phyloP scores from a whole-genome alignment of 2,329 filamentous ascomycete genomes.

The Davidsoniella virescens region DNA sequence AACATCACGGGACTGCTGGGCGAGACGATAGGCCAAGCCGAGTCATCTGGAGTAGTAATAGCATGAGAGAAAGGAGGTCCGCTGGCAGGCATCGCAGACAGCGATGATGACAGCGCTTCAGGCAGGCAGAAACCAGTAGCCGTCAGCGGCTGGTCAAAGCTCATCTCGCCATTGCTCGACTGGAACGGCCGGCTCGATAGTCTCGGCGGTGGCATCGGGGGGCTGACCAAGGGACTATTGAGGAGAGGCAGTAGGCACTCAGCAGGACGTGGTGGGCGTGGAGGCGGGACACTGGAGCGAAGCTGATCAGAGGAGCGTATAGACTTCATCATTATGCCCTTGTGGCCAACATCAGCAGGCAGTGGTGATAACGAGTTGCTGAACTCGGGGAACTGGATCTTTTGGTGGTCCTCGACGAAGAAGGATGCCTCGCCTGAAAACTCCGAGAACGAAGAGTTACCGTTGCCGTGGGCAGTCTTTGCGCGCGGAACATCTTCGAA shows the following conservation, averaged over 20 bases:
- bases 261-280: conserved; percentile 29
- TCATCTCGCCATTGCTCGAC: conserved; percentile 27
- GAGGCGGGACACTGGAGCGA: conserved; percentile 29
- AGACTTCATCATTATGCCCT: conserved; percentile 26
- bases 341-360: conserved; percentile 17
- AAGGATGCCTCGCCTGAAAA: conserved; percentile 14
- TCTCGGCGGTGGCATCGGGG: conserved; percentile 34
- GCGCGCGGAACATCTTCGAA: conserved; percentile 14
- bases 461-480: conserved; percentile 13
- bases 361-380: neutral
- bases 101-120: conserved; percentile 22
- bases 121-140: conserved; percentile 29
- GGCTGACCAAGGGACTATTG: conserved; percentile 14
- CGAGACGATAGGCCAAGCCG: conserved; percentile 29
- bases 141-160: conserved; percentile 28
- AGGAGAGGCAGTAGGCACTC: conserved; percentile 11
- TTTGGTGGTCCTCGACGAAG: neutral
- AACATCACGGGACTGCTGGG: conserved; percentile 21
- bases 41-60: conserved; percentile 26
- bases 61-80: conserved; percentile 25
- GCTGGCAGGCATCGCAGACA: conserved; percentile 15
- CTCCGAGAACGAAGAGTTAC: conserved; percentile 10
- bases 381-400: neutral
- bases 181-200: conserved; percentile 37
- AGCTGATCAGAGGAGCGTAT: conserved; percentile 35